Conservation (phyloP, 1,139 yeast genomes). For the Kluyveromyces marxianus region DNA sequence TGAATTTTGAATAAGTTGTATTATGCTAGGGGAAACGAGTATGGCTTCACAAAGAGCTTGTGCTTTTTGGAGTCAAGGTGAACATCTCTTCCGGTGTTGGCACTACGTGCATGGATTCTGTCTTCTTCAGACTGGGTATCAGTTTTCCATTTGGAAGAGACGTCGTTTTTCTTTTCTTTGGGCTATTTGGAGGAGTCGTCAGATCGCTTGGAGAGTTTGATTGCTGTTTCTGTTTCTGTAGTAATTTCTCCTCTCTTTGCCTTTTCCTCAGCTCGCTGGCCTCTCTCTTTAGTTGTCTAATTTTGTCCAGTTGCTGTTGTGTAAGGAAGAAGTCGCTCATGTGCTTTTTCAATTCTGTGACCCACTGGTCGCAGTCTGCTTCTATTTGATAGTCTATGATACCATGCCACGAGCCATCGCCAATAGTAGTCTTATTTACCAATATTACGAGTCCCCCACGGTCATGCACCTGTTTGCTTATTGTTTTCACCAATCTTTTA, state of each 20-base stretch:
- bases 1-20: no score
- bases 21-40: no score
- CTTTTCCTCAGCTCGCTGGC: constrained; percentile 27
- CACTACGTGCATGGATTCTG: constrained; percentile 1
- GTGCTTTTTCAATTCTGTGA: constrained; percentile 29
- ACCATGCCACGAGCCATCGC: constrained; percentile 47
- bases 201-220: background rate
- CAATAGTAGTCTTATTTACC: constrained; percentile 44
- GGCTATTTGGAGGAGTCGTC: constrained; percentile 4
- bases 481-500: constrained; percentile 58
- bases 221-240: background rate
- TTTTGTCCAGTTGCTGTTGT: constrained; percentile 25
- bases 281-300: constrained; percentile 25
- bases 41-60: background rate
- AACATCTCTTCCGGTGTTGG: constrained; percentile 2
- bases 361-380: constrained; percentile 80
- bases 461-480: constrained; percentile 61
- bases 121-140: background rate
- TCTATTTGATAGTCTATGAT: constrained; percentile 51
- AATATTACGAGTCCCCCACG: constrained; percentile 52
- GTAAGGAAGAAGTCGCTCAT: constrained; percentile 29
- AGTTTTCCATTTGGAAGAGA: constrained; percentile 1
- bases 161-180: constrained; percentile 2
- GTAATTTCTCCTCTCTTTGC: constrained; percentile 11
- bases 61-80: background rate